A percentile compares a stretch with the other conserved stretches of the same genome.
Conservation (phyloP, 2,329 filamentous ascomycete species). For the Monilinia polystroma region DNA sequence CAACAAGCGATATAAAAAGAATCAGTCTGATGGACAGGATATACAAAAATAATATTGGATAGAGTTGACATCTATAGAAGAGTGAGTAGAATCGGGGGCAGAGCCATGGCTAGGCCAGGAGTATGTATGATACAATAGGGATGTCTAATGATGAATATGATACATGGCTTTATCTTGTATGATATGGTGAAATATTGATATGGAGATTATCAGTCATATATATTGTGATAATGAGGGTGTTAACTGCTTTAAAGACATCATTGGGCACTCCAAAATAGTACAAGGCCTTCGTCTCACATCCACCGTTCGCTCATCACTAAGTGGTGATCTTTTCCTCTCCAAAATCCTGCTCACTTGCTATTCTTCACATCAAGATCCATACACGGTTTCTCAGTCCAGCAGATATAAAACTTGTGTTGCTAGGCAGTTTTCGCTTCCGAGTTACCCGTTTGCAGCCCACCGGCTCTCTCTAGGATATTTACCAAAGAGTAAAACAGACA, state of each 20-base stretch:
- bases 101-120: no score
- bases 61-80: background rate
- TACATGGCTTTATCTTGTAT: background rate
- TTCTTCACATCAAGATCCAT: background rate
- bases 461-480: background rate
- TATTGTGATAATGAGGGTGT: background rate
- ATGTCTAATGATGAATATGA: background rate
- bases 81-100: background rate
- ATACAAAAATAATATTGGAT: background rate
- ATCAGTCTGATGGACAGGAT: background rate
- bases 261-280: slow-evolving; percentile 2
- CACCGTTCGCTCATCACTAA: background rate
- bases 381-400: background rate
- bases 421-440: background rate
- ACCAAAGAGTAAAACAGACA: background rate
- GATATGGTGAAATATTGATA: background rate
- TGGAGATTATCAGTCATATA: background rate
- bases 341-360: background rate
- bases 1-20: background rate
- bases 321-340: background rate
- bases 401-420: background rate
- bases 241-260: background rate
- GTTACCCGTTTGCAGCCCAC: background rate
- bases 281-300: background rate
- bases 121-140: background rate